phyloP scores from a whole-genome alignment of 2,329 filamentous ascomycete species.

The Cladosporium sp. region DNA sequence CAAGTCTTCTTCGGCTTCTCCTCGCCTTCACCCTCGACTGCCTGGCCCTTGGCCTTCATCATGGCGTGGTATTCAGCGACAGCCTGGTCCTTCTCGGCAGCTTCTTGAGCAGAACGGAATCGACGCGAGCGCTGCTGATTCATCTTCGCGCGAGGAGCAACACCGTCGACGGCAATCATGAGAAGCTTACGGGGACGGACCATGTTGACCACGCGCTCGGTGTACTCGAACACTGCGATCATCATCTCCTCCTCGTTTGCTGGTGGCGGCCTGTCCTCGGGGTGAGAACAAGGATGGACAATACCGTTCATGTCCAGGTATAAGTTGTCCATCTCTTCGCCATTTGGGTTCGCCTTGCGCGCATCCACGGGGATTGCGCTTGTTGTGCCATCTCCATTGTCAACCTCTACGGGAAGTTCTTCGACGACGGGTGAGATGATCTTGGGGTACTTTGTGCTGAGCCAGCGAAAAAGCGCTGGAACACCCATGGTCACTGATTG shows the following conservation, averaged over 20 bases:
- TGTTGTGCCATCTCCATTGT: slow-evolving; percentile 74
- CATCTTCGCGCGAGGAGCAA: slow-evolving; percentile 98
- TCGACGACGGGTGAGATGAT: slow-evolving; percentile 91
- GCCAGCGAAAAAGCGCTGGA: slow-evolving; percentile 91
- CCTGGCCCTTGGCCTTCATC: slow-evolving; percentile 43
- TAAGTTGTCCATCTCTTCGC: slow-evolving; percentile 95
- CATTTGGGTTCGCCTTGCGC: slow-evolving; percentile 84
- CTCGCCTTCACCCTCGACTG: not conserved
- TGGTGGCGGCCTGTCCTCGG: slow-evolving; percentile 85
- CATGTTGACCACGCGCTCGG: slow-evolving; percentile 98
- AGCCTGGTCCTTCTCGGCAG: slow-evolving; percentile 87
- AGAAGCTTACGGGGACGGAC: slow-evolving; percentile 90
- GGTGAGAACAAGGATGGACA: slow-evolving; percentile 96
- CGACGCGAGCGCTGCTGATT: slow-evolving; percentile 96
- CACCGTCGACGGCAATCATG: slow-evolving; percentile 97
- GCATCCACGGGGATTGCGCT: slow-evolving; percentile 78
- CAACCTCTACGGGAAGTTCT: slow-evolving; percentile 71
- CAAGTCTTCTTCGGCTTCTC: slow-evolving; percentile 78
- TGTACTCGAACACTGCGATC: slow-evolving; percentile 96
- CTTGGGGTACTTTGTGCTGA: slow-evolving; percentile 95
- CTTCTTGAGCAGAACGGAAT: slow-evolving; percentile 91
- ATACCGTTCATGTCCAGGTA: slow-evolving; percentile 99
- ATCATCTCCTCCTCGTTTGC: slow-evolving; percentile 99
- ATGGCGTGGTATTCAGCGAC: slow-evolving; percentile 83
- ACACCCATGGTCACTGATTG: slow-evolving; percentile 67